Evolutionary conservation across 805 yeast species (phyloP), one percentile per base, ranked within the genome.

Genomic region (Kuraishia molischiana): DNA sequence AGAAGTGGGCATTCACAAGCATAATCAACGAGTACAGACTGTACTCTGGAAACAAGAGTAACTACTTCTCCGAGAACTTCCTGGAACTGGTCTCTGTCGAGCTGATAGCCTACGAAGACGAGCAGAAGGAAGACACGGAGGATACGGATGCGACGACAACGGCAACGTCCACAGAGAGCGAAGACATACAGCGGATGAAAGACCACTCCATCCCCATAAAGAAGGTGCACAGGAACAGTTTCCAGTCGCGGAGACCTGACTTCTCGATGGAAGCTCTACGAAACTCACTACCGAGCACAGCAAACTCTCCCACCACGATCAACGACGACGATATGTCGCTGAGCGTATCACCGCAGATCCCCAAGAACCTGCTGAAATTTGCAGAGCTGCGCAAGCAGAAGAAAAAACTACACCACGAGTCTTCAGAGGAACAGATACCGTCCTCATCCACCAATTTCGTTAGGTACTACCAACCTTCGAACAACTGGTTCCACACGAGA

Each of bases 1-100:
- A 85, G 57, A 82, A 82, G 58, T 90, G 97, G 97, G 80, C 78
- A 48, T 81, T 82, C 52, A 76, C 89, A 19, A 79, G 94, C 15
- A 76, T 90, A 4, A 72, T 87, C 18, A 81, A 80, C 48, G 97
- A 90, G 55, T 92, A 86, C 58, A 65, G 95, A 38, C 66, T 84
- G 6, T 84, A 77, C 56, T 67, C 85, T 17, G 83, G 86, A 22
- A 75, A 74, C 45, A 77, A 81, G 46, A 68, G 81, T 34, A 86
- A 79, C 49, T 87, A 86, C 53, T 74, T 72, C 45, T 85, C 86
- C 17, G 96, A 89, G 52, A 79, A 79, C 3, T 86, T 83, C 47
- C 59, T 90, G 34, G 97, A 90, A 51, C 56, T 87, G 41, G 64
- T 85, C 3, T 74, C 77, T 37, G 53, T 79, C 4, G 75, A 71